phyloP scores from a whole-genome alignment of 176 grass and related monocot species.

The Bonia amplexicaulis region DNA sequence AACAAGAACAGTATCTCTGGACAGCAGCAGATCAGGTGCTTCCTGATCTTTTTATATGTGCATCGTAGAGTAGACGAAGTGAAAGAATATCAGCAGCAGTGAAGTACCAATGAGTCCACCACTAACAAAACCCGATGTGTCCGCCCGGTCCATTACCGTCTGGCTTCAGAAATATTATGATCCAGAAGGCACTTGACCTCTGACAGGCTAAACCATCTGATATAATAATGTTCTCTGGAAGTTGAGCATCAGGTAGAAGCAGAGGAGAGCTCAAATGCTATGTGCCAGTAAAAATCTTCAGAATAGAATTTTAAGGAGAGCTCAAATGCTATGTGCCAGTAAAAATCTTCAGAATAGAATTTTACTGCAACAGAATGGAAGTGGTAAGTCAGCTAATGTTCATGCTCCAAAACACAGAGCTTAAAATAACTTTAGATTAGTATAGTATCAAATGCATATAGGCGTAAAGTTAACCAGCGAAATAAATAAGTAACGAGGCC shows the following conservation, averaged over 20 bases:
- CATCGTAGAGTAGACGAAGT: constrained; percentile 45
- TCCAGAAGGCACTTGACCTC: neutral
- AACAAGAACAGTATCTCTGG: neutral
- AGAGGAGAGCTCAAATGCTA: neutral
- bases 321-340: neutral
- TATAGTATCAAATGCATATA: neutral
- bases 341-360: constrained; percentile 9
- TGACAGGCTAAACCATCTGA: constrained; percentile 16
- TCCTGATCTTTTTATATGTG: constrained; percentile 26
- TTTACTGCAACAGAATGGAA: constrained; percentile 5
- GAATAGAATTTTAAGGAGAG: neutral
- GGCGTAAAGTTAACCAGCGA: neutral
- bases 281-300: constrained; percentile 16
- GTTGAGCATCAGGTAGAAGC: constrained; percentile 4
- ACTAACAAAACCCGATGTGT: constrained; percentile 74
- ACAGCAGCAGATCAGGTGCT: neutral
- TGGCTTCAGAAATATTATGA: constrained; percentile 1
- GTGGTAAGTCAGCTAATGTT: neutral
- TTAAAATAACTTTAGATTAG: neutral
- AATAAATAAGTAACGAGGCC: neutral
- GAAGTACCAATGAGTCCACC: constrained; percentile 41
- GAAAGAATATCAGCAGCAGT: constrained; percentile 56
- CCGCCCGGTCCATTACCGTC: constrained; percentile 52
- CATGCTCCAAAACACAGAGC: neutral
- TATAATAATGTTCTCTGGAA: neutral